Base-by-base conservation (phyloP, 306 rosid genomes). In the Trichosanthes truncata region DNA sequence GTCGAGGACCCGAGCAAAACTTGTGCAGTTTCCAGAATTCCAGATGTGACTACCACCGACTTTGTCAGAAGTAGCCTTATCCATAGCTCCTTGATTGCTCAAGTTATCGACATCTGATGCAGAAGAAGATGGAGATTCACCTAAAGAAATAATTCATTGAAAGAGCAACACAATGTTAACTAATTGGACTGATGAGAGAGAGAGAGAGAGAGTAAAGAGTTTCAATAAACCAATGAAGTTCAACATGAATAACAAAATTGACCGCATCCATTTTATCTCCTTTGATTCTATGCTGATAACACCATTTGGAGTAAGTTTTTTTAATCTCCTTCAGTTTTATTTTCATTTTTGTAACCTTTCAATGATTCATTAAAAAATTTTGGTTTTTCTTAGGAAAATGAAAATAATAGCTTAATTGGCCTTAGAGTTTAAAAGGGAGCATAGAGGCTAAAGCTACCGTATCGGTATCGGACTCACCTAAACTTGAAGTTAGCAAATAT, bases 51-150 rank as follows among this genome's bases (percentile, higher is more conserved):
- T 86, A 76, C 86, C 81, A 77, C 84, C 80, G 40, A 65, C 82
- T 85, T 74, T 84, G 52, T 82, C 56, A 29, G 84, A 85, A 78
- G 86, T 53, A 74, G 75, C 33, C 88, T 65, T 91, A 82, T 86
- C 91, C 35, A 55, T 76, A 74, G 88, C 79, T 72, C 72, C 82
- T 55, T 86, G 92, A 80, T 85, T 87, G 86, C 83, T 84, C 21
- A 87, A 81, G 91, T 87, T 87, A 80, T 89, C 96, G 41, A 91
- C 86, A 82, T 91, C 93, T 72, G 91, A 89, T 67, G 87, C 89
- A 69, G 91, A 89, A 82, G 93, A 89, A 80, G 91, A 91, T 69
- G 91, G 96, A 79, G 92, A 91, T 69, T 91, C 93, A 63, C 91
- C 93, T 67, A 36, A 49, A 78, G 60, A 46, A 78, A 78, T 12